These are phyloP conservation scores for Chrysosphaeria jannelii DNA, from an alignment of 2,329 filamentous ascomycete genomes.

Conservation along the genomic window DNA sequence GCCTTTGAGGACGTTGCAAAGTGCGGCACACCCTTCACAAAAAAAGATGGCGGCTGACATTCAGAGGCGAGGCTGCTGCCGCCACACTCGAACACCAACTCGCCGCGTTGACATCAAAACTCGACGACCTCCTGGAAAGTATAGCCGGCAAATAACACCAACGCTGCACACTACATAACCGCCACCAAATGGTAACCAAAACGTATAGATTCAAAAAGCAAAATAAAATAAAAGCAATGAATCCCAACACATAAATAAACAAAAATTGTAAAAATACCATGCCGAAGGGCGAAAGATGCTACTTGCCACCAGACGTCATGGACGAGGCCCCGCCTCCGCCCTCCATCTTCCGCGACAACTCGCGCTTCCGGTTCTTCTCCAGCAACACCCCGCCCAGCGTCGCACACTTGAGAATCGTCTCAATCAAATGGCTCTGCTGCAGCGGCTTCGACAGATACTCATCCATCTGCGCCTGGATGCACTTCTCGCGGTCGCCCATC, in stretches of 20 bases:
- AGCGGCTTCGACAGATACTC: slow-evolving; percentile 67
- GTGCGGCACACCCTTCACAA: background rate
- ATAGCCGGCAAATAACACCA: background rate
- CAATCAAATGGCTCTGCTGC: slow-evolving; percentile 7
- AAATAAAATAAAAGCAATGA: background rate
- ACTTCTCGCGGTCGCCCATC: slow-evolving; percentile 94
- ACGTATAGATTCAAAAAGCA: background rate
- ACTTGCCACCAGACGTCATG: slow-evolving; percentile 14
- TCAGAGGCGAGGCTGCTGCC: slow-evolving; percentile 23
- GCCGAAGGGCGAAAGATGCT: no score
- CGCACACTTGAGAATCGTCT: slow-evolving; percentile 62
- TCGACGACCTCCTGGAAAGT: slow-evolving; percentile 19
- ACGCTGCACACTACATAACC: background rate
- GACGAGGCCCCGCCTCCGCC: slow-evolving; percentile 4
- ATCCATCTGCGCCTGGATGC: slow-evolving; percentile 96
- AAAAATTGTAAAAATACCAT: slow-evolving; percentile 3
- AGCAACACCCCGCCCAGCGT: slow-evolving; percentile 63
- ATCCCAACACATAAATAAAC: slow-evolving; percentile 1
- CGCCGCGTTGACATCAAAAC: slow-evolving; percentile 18
- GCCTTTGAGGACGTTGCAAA: no score
- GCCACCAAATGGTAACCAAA: background rate
- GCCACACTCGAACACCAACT: slow-evolving; percentile 21
- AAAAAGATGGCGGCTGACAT: background rate
- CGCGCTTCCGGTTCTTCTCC: slow-evolving; percentile 39
- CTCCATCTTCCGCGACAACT: slow-evolving; percentile 12